phyloP scores from a whole-genome alignment of 2,329 filamentous ascomycete species.

The Graphilbum ipis-grandicollis region DNA sequence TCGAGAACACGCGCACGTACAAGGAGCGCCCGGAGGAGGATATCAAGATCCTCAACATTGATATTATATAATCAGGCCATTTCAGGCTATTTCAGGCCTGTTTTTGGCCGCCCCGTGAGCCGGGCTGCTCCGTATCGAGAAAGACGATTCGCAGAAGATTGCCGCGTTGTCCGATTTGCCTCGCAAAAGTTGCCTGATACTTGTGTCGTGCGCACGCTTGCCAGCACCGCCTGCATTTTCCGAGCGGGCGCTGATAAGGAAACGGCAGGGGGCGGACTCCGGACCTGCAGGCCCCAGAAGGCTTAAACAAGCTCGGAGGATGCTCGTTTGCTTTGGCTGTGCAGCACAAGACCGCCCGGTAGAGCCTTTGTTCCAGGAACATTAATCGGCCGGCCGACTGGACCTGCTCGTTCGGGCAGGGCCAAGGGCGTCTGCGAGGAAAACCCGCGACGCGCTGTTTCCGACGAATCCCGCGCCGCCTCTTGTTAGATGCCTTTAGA shows the following conservation, averaged over 20 bases:
- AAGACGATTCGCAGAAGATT: not conserved
- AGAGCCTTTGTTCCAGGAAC: too few species aligned
- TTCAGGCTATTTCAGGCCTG: too few species aligned
- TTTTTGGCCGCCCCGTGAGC: not conserved
- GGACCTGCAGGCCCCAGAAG: too few species aligned
- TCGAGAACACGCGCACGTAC: constrained; percentile 76
- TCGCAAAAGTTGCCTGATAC: not conserved
- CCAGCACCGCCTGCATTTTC: too few species aligned
- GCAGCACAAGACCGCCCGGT: too few species aligned
- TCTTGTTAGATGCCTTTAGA: too few species aligned
- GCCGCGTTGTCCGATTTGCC: not conserved
- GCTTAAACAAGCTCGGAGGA: too few species aligned
- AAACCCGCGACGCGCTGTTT: too few species aligned
- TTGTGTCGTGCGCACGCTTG: too few species aligned
- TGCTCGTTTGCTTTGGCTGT: too few species aligned
- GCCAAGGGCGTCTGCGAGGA: too few species aligned
- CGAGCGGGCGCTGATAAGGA: not conserved
- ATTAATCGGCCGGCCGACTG: not conserved
- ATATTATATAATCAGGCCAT: constrained; percentile 32
- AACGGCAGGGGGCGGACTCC: not conserved
- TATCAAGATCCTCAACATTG: constrained; percentile 90
- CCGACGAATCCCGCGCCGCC: constrained; percentile 3
- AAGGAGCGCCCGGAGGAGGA: constrained; percentile 93
- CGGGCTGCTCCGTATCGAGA: not conserved
- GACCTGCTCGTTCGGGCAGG: constrained; percentile 2